phyloP scores from a whole-genome alignment of 371 early-diverging fungal genomes.

The Nematocida homosporus region DNA sequence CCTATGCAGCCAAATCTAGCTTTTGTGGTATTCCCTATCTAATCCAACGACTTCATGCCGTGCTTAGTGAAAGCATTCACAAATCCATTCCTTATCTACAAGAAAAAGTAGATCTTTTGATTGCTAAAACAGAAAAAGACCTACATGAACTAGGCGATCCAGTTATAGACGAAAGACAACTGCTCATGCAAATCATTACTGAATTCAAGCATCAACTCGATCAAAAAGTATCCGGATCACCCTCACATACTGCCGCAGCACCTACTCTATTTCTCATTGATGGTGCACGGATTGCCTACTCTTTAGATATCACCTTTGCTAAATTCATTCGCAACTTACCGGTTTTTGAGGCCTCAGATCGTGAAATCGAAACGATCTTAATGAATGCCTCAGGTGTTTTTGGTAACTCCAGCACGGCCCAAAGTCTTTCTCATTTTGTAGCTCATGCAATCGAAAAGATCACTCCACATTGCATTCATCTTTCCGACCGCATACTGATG shows the following conservation, averaged over 20 bases:
- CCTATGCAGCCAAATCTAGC: conserved; percentile 84
- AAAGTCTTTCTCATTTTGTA: conserved; percentile 94
- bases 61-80: conserved; percentile 69
- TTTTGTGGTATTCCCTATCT: conserved; percentile 95
- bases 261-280: conserved; percentile 86
- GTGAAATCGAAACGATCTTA: conserved; percentile 88
- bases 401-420: conserved; percentile 79
- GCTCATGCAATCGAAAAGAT: conserved; percentile 78
- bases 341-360: conserved; percentile 89
- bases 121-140: conserved; percentile 66
- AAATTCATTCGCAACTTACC: conserved; percentile 82
- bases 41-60: conserved; percentile 83
- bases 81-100: conserved; percentile 59
- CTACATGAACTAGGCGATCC: conserved; percentile 70
- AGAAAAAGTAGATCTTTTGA: conserved; percentile 54
- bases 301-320: conserved; percentile 89
- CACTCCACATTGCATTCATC: conserved; percentile 75
- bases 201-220: conserved; percentile 70
- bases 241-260: conserved; percentile 84
- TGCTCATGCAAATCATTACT: conserved; percentile 72
- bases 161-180: conserved; percentile 49
- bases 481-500: conserved; percentile 78
- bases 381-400: conserved; percentile 78
- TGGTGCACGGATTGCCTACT: conserved; percentile 92
- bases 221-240: conserved; percentile 69